Evolutionary conservation across 208 protist species (phyloP).

Genomic region (Entamoeba histolytica): DNA sequence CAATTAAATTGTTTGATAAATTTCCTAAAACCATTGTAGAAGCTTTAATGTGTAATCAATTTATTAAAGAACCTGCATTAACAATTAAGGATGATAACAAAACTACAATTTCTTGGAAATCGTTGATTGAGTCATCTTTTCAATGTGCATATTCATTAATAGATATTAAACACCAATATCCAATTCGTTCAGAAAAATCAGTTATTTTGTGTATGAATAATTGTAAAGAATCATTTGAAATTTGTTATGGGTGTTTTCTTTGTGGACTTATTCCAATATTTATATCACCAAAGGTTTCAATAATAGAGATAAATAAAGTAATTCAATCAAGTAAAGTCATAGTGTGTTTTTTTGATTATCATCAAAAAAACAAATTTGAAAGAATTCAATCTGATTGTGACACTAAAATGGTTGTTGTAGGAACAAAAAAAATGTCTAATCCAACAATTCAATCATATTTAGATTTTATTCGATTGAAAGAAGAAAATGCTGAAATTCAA

Average conservation of each 20-base stretch:
- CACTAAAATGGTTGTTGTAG: background rate
- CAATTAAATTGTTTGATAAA: background rate
- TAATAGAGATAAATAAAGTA: background rate
- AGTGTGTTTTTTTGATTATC: background rate
- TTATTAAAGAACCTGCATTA: background rate
- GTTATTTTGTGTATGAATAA: background rate
- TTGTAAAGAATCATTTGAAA: background rate
- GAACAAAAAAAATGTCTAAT: background rate
- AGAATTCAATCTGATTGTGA: background rate
- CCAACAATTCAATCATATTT: background rate
- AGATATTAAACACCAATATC: background rate
- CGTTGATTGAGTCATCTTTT: background rate
- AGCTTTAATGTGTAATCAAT: background rate
- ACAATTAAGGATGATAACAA: background rate
- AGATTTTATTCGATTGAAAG: background rate
- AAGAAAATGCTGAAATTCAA: background rate
- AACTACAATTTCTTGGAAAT: background rate
- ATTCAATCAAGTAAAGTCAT: background rate
- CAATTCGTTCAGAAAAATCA: background rate
- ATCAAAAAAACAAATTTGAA: background rate
- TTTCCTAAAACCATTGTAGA: background rate
- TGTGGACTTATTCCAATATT: background rate
- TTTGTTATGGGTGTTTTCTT: background rate
- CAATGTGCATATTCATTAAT: background rate
- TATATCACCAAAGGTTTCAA: background rate